Evolutionary conservation across 257 asterid genomes (phyloP), one percentile per base, ranked within the genome.

Genomic region (Salvia hispanica): DNA sequence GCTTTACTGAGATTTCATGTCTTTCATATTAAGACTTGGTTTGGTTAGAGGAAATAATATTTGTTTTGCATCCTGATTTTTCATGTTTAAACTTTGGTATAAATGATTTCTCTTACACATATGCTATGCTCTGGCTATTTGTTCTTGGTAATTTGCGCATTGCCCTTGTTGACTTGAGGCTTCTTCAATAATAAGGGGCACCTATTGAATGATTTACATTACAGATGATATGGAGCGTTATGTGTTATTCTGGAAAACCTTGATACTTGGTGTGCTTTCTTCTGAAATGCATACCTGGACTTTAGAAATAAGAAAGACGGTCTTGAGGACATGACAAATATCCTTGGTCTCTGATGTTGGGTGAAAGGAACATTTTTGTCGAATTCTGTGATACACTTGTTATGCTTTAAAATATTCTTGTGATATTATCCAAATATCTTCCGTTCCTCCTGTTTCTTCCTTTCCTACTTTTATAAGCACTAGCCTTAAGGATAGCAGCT

Each of bases 151-250:
- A 7, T 72, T 45, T 56, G 7, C 31, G 13, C 28, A 1, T 54
- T 2, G 4, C 14, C 45, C 6, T 63, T 4, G 2, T 42, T 9
- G 21, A 6, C 70, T 46, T 2, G 9, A 16, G 37, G 51, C 39
- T 55, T 45, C 66, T 37, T 21, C 21, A 15, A 37, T 51, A 18
- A 16, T 42, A 10, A 61, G 31, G 16, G 37, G 13, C 4, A 28
- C 37, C 54, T n/a, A 18, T 36, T 44, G 48, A 54, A 43, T 69
- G 31, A 25, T 25, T 25, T 12, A 2, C 33, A 36, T 21, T 53
- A 44, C 42, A 33, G 65, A 67, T 72, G 40, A 36, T 37, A n/a
- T 21, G 3, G 8, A 34, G 67, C 42, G 47, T 72, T 31, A 16
- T 5, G 33, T 6, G 2, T 42, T 67, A 12, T 36, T 43, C 11